These are phyloP conservation scores for Pochonia chlamydosporia DNA, from an alignment of 2,329 filamentous ascomycete species.

Conservation along the genomic window DNA sequence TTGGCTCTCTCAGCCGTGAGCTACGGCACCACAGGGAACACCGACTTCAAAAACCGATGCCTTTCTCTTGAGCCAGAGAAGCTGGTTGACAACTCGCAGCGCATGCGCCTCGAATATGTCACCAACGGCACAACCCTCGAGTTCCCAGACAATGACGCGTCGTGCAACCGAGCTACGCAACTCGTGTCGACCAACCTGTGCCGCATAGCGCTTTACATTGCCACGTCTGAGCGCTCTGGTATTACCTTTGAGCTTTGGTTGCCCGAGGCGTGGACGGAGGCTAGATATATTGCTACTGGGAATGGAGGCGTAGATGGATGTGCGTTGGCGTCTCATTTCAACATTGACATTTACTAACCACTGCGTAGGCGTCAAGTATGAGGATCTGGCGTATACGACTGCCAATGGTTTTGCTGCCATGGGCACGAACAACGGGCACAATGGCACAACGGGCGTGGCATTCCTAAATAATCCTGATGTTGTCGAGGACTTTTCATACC, in stretches of 20 bases:
- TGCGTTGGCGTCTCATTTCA: background rate
- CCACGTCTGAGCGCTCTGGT: conserved; percentile 10
- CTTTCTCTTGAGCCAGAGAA: conserved; percentile 4
- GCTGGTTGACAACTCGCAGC: conserved; percentile 3
- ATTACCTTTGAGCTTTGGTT: conserved; percentile 40
- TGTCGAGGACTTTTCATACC: conserved; percentile 28
- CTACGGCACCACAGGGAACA: background rate
- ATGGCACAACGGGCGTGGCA: conserved; percentile 30
- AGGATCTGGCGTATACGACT: conserved; percentile 39
- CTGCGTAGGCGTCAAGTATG: conserved; percentile 34
- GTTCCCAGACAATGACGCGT: conserved; percentile 29
- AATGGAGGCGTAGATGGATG: conserved; percentile 43
- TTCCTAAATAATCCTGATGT: conserved; percentile 31
- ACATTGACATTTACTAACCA: background rate
- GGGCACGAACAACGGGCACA: conserved; percentile 46
- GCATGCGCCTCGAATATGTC: conserved; percentile 6
- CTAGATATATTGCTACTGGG: conserved; percentile 39
- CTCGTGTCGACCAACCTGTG: conserved; percentile 15
- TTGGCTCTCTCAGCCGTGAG: background rate
- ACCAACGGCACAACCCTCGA: conserved; percentile 3
- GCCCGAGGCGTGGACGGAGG: conserved; percentile 33
- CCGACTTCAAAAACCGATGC: conserved; percentile 1
- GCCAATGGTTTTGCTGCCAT: conserved; percentile 39
- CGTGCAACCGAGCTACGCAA: conserved; percentile 24
- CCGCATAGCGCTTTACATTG: conserved; percentile 10